Base-by-base conservation (phyloP, 2,329 filamentous ascomycete species). In the Neofusicoccum laricinum region DNA sequence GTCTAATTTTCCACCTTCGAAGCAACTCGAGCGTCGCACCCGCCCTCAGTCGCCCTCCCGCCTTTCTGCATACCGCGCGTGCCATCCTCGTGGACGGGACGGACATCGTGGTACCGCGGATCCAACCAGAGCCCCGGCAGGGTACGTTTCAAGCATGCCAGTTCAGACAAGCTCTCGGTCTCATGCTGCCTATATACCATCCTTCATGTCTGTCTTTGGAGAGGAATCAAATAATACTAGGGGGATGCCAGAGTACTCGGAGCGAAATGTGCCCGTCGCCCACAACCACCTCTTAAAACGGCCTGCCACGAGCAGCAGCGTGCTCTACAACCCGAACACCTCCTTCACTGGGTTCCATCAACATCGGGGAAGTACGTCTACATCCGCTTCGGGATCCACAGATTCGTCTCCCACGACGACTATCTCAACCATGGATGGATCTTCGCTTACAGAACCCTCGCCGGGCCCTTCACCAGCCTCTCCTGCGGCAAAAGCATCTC, bases 361-460 rank as follows among this genome's bases (percentile, higher is more conserved):
- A 72, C 90, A 91, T 75, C 85, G 88, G 74, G 86, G 91, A 73
- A 92, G 90, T 79, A 89, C 87, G n/a, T 93, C 89, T 7, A 92
- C 90, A 2, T 89, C 90, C 67, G 85, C 85, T 63, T 91, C 90
- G 15, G 92, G 91, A 68, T 98, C 95, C 1, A 91, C 91, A 46
- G 93, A 97, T 72, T 97, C 94, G 21, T 98, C 94, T 8, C 95
- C 95, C 1, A 98, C 94, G 7, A 97, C 93, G 3, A 97, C 94
- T 2, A 86, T 95, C 57, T 97, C 93, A 5, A 97, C 92, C 19
- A 92, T 94, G 68, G 94, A 97, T 78, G 96, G 93, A 4, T 94
- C 92, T 8, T 91, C 92, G 34, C 84, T 95, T 55, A 93, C 93
- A 34, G 94, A 98, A 71, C 90, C 92, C 7, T 97, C 94, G 4